Evolutionary conservation across 2,329 filamentous ascomycete species (phyloP).

Genomic region (Ambrosiella beaveri): DNA sequence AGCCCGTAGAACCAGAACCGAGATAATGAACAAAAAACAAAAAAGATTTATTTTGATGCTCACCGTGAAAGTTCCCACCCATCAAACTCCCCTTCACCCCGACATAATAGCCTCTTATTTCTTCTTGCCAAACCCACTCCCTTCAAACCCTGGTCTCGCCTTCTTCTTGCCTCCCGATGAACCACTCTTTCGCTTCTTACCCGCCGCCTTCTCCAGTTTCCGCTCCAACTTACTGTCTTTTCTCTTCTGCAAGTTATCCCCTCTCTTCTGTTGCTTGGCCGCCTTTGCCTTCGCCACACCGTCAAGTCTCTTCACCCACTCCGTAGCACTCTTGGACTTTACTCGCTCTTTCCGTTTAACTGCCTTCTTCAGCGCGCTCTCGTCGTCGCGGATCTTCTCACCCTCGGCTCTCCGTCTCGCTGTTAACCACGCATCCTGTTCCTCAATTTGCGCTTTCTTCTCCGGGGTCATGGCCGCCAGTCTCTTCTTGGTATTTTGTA

Average conservation of each 20-base stretch:
- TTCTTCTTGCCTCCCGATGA: slow-evolving; percentile 8
- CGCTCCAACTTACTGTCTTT: slow-evolving; percentile 52
- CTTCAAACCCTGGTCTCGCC: slow-evolving; percentile 12
- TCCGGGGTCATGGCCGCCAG: slow-evolving; percentile 57
- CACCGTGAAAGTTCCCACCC: not conserved
- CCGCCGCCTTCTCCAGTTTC: slow-evolving; percentile 28
- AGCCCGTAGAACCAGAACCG: not conserved
- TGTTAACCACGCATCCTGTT: slow-evolving; percentile 89
- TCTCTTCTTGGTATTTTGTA: slow-evolving; percentile 72
- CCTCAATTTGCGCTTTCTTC: slow-evolving; percentile 71
- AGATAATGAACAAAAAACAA: not conserved
- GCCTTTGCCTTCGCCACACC: slow-evolving; percentile 61
- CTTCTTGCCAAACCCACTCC: slow-evolving; percentile 13
- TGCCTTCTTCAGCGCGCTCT: slow-evolving; percentile 76
- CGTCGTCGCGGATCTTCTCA: slow-evolving; percentile 76
- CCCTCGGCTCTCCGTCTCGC: slow-evolving; percentile 79
- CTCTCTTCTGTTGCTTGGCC: slow-evolving; percentile 64
- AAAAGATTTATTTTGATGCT: slow-evolving; percentile 4
- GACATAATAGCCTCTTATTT: slow-evolving; percentile 3
- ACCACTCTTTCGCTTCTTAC: slow-evolving; percentile 12
- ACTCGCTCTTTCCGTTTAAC: slow-evolving; percentile 79
- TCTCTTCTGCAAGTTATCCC: slow-evolving; percentile 59
- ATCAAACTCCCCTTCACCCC: not conserved
- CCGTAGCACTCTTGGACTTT: slow-evolving; percentile 82
- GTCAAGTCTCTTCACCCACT: slow-evolving; percentile 60